Evolutionary conservation across 2,329 filamentous ascomycete species (phyloP).

Genomic region (Dissoconium aciculare): DNA sequence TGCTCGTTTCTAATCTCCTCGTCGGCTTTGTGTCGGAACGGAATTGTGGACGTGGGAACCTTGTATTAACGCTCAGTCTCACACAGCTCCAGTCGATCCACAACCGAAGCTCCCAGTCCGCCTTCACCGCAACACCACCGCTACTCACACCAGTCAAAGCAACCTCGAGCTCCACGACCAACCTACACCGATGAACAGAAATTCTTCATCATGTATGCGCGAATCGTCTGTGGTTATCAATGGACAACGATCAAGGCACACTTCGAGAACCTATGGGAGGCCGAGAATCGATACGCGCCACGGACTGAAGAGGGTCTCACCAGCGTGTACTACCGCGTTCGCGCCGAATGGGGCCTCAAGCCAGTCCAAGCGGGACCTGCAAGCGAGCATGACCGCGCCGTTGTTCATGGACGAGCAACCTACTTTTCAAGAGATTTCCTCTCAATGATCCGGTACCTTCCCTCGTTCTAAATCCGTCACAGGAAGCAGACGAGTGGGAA

Average conservation of each 20-base stretch:
- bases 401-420: conserved; percentile 15
- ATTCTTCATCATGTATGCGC: conserved; percentile 21
- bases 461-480: too few species aligned
- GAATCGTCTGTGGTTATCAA: conserved; percentile 12
- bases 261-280: conserved; percentile 13
- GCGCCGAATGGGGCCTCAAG: conserved; percentile 20
- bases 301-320: conserved; percentile 21
- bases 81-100: not conserved
- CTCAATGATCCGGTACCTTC: conserved; percentile 17
- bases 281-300: conserved; percentile 1
- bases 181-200: conserved; percentile 23
- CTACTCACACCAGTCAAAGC: conserved; percentile 3
- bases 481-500: too few species aligned
- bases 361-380: conserved; percentile 19
- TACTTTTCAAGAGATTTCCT: conserved; percentile 20
- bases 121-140: not conserved
- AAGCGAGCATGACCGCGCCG: conserved; percentile 14
- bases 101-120: not conserved
- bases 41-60: not conserved
- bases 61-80: not conserved
- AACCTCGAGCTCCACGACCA: conserved; percentile 16
- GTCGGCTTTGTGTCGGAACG: too few species aligned
- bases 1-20: too few species aligned
- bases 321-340: conserved; percentile 22
- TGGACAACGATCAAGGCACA: conserved; percentile 20